Base-by-base conservation (phyloP, 345 rosid genomes). In the Cardamine occulta region DNA sequence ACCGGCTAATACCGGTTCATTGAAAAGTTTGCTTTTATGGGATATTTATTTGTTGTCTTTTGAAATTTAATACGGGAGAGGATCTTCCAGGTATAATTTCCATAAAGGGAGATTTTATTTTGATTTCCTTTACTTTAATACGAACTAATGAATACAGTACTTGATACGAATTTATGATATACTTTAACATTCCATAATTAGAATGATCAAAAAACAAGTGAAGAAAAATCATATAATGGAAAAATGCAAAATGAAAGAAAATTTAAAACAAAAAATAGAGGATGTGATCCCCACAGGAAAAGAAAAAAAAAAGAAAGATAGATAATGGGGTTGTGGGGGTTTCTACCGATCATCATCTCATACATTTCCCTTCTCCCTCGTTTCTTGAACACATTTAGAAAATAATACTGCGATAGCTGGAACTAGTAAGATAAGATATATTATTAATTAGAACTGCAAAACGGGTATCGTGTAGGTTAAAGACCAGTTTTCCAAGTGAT, bases 51-150 rank as follows among this genome's bases (percentile, higher is more conserved):
- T 69, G 71, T 54, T 63, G 55, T 54, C 71, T 70, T 76, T 55
- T 77, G 70, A 70, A 55, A 76, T 4, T 71, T 64, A 71, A 9
- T 71, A 64, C 54, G 29, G 35, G 31, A 40, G 76, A 69, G 68
- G 66, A 77, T 77, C 80, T 77, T 77, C 48, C 21, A 31, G 42
- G 61, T 56, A 57, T 77, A 37, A 56, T 71, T 70, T 76, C 45
- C 70, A 58, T 48, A 60, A 71, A 77, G 59, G 47, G 4, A 0
- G 76, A 59, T 71, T 70, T 70, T 14, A 60, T 60, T 57, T 63
- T 63, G 66, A 37, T 61, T 56, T 32, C 35, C 35, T 10, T 32
- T 42, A 61, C 73, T 67, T 76, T 76, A 32, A 11, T 70, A 15
- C 15, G 14, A 35, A 34, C 49, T 70, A 31, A 57, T 63, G 31